Base-by-base conservation (phyloP, 495 filamentous ascomycete species). In the Penicillium bovifimosum region DNA sequence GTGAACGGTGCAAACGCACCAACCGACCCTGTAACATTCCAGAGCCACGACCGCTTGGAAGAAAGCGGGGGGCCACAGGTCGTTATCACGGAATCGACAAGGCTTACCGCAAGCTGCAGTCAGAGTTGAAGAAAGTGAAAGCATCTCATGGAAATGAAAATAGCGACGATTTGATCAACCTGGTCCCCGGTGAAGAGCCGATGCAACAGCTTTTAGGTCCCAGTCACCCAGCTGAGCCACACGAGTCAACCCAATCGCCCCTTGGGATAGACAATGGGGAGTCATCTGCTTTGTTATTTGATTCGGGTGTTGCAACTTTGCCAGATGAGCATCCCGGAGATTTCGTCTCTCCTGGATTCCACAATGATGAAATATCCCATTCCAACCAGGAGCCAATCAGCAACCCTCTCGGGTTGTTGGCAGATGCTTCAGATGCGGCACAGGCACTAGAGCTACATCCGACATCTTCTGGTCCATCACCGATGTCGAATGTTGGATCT, bases 1-100 rank as follows among this genome's bases (percentile, higher is more conserved):
- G 64, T 6, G 54, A 64, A 32, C 54, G 61, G 3, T 67, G 61
- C 31, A 56, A 10, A 42, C 46, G 59, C 9, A 62, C 53, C n/a
- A 51, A 62, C 31, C 58, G 64, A 2, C 18, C 42, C 0, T 66
- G 64, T 32, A 55, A 29, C 5, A 60, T 60, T 14, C 64, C 64
- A 17, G 33, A 51, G 34, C 47, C 59, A 2, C 56, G 58, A 20
- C 56, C 52, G 1, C 45, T 67, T 26, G 64, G 64, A 2, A 50
- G 64, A 7, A 60, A 47, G 33, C 57, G 45, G 5, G 61, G 64
- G 2, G 58, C 61, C 0, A 32, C 55, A 20, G 64, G 61, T 49
- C 55, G 58, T 6, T 67, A 64, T 41, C 52, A 45, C 11, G 61
- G 61, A 8, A 42, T 67, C 28, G 61, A 67, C 36, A 67, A 67